Evolutionary conservation across 257 asterid species (phyloP).

Genomic region (Scutellaria minor): DNA sequence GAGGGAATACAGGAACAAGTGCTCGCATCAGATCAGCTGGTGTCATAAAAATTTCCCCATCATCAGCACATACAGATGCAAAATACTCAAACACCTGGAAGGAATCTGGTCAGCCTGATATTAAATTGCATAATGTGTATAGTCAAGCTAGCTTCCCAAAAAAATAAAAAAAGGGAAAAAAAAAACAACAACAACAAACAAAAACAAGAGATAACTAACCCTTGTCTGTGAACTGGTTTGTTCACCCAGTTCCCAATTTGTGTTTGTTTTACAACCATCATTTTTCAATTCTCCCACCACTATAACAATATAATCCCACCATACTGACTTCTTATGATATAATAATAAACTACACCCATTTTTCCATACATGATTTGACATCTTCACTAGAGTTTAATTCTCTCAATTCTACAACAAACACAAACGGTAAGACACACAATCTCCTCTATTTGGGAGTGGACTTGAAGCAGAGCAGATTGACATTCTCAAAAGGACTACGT

Average conservation of each 20-base stretch:
- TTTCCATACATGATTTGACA: too few relatives aligned
- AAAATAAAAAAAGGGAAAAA: not conserved
- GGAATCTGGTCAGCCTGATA: constrained; percentile 24
- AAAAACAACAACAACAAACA: too few relatives aligned
- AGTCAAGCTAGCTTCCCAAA: constrained; percentile 25
- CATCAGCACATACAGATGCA: constrained; percentile 61
- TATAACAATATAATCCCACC: too few relatives aligned
- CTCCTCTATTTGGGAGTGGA: constrained; percentile 9
- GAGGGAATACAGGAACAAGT: constrained; percentile 94
- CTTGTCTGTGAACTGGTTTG: too few relatives aligned
- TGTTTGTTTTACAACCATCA: too few relatives aligned
- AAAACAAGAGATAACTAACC: constrained; percentile 7
- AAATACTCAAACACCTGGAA: constrained; percentile 82
- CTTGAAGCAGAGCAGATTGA: constrained; percentile 12
- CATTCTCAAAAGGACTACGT: not conserved
- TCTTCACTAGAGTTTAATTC: too few relatives aligned
- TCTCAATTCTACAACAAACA: not conserved
- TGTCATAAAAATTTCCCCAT: constrained; percentile 79
- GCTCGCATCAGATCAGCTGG: constrained; percentile 98
- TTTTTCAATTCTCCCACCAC: too few relatives aligned
- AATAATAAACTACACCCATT: too few relatives aligned
- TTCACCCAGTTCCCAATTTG: too few relatives aligned
- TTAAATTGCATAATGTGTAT: not conserved
- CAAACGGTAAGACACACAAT: not conserved
- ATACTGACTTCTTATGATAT: too few relatives aligned